Percentiles rank a stretch among this genome's conserved stretches.
These are phyloP conservation scores for Pulveroboletus frians DNA, from an alignment of 768 basidiomycete species.

Conservation along the genomic window DNA sequence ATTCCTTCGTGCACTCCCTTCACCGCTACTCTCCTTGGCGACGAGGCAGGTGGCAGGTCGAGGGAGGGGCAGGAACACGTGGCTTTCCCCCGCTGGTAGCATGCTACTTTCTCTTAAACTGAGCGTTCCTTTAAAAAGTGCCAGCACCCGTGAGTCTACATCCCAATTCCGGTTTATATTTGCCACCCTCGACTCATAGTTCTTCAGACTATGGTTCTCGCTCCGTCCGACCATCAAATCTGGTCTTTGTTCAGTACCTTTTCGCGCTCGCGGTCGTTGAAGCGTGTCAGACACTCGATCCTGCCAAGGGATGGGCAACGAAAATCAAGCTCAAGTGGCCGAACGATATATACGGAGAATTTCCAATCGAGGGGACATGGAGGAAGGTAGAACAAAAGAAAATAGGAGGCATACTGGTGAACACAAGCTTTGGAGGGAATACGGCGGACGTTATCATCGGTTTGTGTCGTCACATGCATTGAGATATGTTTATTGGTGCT, in stretches of 20 bases:
- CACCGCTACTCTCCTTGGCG: slow-evolving; percentile 78
- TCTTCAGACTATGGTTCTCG: slow-evolving; percentile 1
- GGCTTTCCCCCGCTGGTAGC: slow-evolving; percentile 90
- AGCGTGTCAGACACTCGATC: slow-evolving; percentile 60
- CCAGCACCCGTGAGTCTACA: slow-evolving; percentile 3
- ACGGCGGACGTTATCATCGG: slow-evolving; percentile 78
- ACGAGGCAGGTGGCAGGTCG: slow-evolving; percentile 84
- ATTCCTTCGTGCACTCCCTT: slow-evolving; percentile 62
- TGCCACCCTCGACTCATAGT: not conserved
- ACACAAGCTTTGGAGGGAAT: slow-evolving; percentile 72
- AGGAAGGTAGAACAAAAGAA: slow-evolving; percentile 53
- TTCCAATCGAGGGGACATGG: slow-evolving; percentile 34
- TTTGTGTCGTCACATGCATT: slow-evolving; percentile 32
- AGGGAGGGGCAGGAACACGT: slow-evolving; percentile 83
- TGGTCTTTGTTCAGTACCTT: slow-evolving; percentile 94
- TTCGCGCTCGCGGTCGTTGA: slow-evolving; percentile 86
- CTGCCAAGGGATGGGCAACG: slow-evolving; percentile 42
- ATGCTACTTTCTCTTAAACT: slow-evolving; percentile 54
- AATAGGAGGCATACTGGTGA: slow-evolving; percentile 89
- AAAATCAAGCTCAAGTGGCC: slow-evolving; percentile 90
- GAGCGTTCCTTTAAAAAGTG: slow-evolving; percentile 16
- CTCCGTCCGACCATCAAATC: slow-evolving; percentile 39
- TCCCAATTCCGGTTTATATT: not conserved
- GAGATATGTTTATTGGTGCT: not conserved
- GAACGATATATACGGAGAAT: slow-evolving; percentile 84